Evolutionary conservation across 768 basidiomycete genomes (phyloP).

Genomic region (Podaxis sp.): DNA sequence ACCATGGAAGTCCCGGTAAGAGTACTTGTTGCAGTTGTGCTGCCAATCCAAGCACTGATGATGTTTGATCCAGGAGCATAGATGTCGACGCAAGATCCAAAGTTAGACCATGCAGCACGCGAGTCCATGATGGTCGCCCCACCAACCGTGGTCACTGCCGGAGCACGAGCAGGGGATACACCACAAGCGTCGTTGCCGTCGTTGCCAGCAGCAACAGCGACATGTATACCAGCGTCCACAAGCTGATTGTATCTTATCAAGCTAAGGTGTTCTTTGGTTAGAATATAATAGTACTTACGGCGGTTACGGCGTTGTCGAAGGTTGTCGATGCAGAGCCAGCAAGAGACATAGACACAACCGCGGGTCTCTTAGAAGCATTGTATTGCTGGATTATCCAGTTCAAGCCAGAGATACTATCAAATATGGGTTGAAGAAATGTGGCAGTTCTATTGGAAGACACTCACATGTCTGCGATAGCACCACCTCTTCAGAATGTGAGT

Average conservation of each 20-base stretch:
- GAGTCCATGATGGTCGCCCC: constrained; percentile 33
- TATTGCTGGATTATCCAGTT: constrained; percentile 28
- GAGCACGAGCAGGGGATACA: constrained; percentile 33
- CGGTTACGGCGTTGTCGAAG: constrained; percentile 30
- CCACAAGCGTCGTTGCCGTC: constrained; percentile 26
- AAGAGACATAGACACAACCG: constrained; percentile 35
- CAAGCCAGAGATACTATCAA: constrained; percentile 27
- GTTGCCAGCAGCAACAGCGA: constrained; percentile 38
- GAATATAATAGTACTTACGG: constrained; percentile 14
- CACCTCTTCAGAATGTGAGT: neutral
- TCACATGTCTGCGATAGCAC: constrained; percentile 8
- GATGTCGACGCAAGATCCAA: constrained; percentile 36
- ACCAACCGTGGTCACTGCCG: constrained; percentile 36
- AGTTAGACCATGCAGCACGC: constrained; percentile 37
- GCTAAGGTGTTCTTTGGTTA: neutral
- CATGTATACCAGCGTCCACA: constrained; percentile 27
- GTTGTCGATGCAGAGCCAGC: constrained; percentile 27
- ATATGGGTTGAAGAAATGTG: too few species aligned
- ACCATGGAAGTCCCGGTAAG: constrained; percentile 28
- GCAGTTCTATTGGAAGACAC: neutral
- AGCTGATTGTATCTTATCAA: constrained; percentile 18
- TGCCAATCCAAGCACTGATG: constrained; percentile 29
- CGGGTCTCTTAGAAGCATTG: constrained; percentile 24
- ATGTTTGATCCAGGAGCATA: constrained; percentile 39
- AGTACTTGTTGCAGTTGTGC: constrained; percentile 22